Base-by-base conservation (phyloP, 352 stramenopile genomes). In the Phytophthora hibernalis region DNA sequence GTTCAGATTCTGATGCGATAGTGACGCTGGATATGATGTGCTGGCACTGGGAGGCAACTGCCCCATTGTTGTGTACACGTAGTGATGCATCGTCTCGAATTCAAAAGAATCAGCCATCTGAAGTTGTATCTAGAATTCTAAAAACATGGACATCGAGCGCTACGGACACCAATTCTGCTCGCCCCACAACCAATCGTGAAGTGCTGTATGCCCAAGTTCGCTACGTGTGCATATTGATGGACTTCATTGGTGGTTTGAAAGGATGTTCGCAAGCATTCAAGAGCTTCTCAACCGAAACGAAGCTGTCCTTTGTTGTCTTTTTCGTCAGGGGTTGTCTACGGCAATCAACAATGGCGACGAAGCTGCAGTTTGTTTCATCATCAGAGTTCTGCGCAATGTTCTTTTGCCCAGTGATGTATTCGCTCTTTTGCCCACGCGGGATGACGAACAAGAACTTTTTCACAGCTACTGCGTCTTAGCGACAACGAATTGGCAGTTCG, bases 31-130 rank as follows among this genome's bases (percentile, higher is more conserved):
- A 76, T 20, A 72, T 82, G 57, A 15, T 91, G 1, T 71, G 63
- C n/a, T 93, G 85, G 85, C 83, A 93, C 49, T 93, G 83, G 85
- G 79, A 74, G 13, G 58, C 72, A 24, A 72, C 67, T 1, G 74
- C 61, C 9, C 53, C 80, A 62, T 65, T 88, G 40, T 21, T 92
- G 55, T 91, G 83, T 57, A 69, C 76, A 4, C 78, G 85, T 15
- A 83, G 72, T 42, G 61, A 77, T 9, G 43, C 21, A 37, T 64
- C 69, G 1, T 60, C 75, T n/a, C 28, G 49, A 2, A 64, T 77
- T 16, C 64, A 68, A 52, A 80, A 74, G 49, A 44, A 56, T 5
- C 67, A 70, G 7, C 35, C 54, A 21, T 30, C 18, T 1, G 48
- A 72, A 20, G 38, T 57, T 13, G 38, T 72, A 12, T 28, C 22